These are phyloP conservation scores for Bryoerythrophyllum caledonicum DNA, from an alignment of 225 moss, liverwort and hornwort species.

Conservation along the genomic window DNA sequence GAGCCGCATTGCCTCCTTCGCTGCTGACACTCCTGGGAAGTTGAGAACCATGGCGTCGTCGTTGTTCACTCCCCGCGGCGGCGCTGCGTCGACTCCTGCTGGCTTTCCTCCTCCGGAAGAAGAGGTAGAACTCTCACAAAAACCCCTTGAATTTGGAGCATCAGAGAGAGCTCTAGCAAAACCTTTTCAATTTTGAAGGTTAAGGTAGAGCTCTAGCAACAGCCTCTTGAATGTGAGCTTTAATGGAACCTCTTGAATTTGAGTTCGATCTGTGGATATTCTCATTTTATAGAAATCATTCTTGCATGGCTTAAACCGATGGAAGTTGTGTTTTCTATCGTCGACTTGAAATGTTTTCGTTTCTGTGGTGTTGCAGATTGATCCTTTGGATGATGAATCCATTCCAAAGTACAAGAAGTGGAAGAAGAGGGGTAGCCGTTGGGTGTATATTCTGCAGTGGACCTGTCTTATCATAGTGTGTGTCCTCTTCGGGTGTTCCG, in stretches of 20 bases:
- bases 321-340: no score
- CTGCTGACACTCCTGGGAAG: constrained; percentile 51
- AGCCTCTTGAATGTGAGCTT: no score
- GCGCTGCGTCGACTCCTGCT: constrained; percentile 22
- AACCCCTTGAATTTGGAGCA: neutral
- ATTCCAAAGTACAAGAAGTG: constrained; percentile 89
- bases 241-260: no score
- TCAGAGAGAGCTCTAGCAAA: no score
- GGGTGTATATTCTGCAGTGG: constrained; percentile 72
- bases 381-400: constrained; percentile 92
- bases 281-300: no score
- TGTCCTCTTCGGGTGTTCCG: constrained; percentile 69
- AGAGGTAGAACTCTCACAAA: constrained; percentile 23
- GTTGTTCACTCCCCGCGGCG: constrained; percentile 52
- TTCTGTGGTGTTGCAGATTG: constrained; percentile 45
- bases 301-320: no score
- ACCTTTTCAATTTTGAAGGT: no score
- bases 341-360: neutral
- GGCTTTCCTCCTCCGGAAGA: constrained; percentile 47
- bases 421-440: constrained; percentile 59
- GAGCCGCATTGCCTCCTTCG: constrained; percentile 58
- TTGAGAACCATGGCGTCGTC: constrained; percentile 45
- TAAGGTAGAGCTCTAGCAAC: no score
- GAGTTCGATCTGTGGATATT: no score
- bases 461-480: constrained; percentile 60